Evolutionary conservation across 139 green algal species (phyloP).

Genomic region (Protoeuglena noctilucae): DNA sequence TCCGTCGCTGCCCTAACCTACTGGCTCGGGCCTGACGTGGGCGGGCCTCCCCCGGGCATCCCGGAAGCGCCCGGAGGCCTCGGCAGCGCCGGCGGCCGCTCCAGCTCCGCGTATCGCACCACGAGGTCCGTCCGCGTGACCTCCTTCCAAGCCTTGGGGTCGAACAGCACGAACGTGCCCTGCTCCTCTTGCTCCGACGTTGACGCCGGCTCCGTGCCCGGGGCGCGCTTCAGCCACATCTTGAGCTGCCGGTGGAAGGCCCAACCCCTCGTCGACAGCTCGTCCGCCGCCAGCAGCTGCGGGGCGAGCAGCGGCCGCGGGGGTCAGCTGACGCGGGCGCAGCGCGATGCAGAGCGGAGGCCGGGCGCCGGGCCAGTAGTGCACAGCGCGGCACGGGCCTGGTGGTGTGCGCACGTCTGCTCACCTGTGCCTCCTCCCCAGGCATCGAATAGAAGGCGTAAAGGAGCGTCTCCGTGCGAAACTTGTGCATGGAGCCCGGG

Average conservation of each 20-base stretch:
- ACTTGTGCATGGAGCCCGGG: constrained; percentile 78
- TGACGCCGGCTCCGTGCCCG: constrained; percentile 50
- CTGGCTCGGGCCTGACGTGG: no score
- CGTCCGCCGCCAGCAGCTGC: constrained; percentile 87
- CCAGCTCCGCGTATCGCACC: constrained; percentile 43
- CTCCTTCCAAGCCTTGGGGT: constrained; percentile 66
- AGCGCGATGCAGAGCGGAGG: no score
- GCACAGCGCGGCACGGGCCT: no score
- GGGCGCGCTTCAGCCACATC: constrained; percentile 24
- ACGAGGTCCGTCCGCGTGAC: constrained; percentile 32
- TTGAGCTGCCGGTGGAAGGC: constrained; percentile 64
- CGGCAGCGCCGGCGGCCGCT: constrained; percentile 36
- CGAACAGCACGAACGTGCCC: constrained; percentile 85
- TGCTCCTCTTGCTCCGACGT: constrained; percentile 69
- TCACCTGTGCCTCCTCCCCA: constrained; percentile 60
- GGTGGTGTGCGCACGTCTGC: no score
- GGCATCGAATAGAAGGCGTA: constrained; percentile 90
- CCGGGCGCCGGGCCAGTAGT: no score
- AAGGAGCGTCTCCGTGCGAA: constrained; percentile 95
- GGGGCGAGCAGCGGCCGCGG: no score
- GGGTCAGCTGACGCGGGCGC: no score
- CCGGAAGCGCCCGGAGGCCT: no score
- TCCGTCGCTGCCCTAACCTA: no score
- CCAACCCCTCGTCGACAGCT: constrained; percentile 77
- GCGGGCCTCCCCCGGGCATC: no score